A percentile compares a stretch with the other conserved stretches of the same genome.
These are phyloP conservation scores for Adansonia gregorii DNA, from an alignment of 441 rosid genomes.

Conservation along the genomic window DNA sequence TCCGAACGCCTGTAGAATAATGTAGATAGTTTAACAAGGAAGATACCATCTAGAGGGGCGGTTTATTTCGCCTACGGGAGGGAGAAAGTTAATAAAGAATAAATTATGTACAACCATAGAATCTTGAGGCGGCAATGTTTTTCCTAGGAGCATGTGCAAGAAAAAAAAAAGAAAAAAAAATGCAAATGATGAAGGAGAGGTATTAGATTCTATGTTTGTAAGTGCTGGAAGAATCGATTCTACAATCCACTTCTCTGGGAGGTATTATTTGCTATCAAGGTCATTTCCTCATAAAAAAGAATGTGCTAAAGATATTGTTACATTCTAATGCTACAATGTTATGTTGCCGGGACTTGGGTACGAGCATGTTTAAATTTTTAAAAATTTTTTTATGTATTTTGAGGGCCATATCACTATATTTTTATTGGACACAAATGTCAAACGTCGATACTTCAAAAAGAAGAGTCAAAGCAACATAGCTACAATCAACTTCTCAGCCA, in stretches of 20 bases:
- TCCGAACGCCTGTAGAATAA: slow-evolving; percentile 66
- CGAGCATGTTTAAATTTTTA: no score
- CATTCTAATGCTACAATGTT: slow-evolving; percentile 20
- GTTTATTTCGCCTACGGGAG: slow-evolving; percentile 8
- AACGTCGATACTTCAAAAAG: no score
- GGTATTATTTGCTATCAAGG: slow-evolving; percentile 12
- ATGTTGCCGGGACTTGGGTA: no score
- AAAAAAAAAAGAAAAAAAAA: neutral
- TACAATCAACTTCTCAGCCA: slow-evolving; percentile 25
- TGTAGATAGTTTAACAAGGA: slow-evolving; percentile 37
- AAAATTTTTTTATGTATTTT: no score
- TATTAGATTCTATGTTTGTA: slow-evolving; percentile 54
- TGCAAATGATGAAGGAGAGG: slow-evolving; percentile 33
- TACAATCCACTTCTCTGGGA: slow-evolving; percentile 36
- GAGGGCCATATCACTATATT: neutral
- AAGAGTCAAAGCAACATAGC: no score
- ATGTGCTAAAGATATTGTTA: slow-evolving; percentile 18
- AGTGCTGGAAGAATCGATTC: slow-evolving; percentile 52
- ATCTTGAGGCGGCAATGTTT: slow-evolving; percentile 31
- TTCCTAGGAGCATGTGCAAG: slow-evolving; percentile 36
- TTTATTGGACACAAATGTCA: no score
- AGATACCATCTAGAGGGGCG: slow-evolving; percentile 16
- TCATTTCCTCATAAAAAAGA: slow-evolving; percentile 32
- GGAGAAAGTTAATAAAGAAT: neutral
- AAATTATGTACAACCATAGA: slow-evolving; percentile 22